Evolutionary conservation across 768 basidiomycete genomes (phyloP).

Genomic region (Cyathus striatus): DNA sequence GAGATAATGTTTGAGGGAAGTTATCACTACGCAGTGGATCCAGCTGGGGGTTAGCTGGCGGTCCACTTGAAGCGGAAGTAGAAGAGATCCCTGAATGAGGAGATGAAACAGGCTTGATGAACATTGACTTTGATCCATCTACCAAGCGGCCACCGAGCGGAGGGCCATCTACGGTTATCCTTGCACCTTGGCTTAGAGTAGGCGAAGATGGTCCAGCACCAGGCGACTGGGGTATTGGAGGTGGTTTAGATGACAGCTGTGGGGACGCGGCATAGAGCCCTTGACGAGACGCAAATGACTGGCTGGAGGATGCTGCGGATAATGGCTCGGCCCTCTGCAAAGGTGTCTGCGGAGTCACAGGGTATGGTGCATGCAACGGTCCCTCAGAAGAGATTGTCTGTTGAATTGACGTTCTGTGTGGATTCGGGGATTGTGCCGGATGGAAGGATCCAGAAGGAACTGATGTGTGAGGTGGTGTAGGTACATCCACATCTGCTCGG

Average conservation of each 20-base stretch:
- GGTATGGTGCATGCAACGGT: conserved; percentile 7
- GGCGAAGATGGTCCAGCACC: conserved; percentile 53
- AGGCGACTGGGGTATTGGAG: conserved; percentile 32
- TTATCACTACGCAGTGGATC: conserved; percentile 34
- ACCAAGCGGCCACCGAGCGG: conserved; percentile 61
- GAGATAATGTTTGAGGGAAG: conserved; percentile 21
- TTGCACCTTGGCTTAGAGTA: conserved; percentile 17
- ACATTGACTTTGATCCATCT: conserved; percentile 81
- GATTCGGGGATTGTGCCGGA: conserved; percentile 17
- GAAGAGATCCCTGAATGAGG: conserved; percentile 21
- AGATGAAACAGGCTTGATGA: conserved; percentile 47
- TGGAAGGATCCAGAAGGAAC: conserved; percentile 16
- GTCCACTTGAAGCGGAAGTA: conserved; percentile 26
- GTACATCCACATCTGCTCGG: conserved; percentile 16
- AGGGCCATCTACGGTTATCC: conserved; percentile 31
- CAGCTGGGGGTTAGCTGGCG: conserved; percentile 14
- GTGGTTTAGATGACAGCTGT: conserved; percentile 3
- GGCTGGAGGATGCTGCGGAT: conserved; percentile 22
- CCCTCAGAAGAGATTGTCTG: conserved; percentile 12
- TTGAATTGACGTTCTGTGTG: too few relatives aligned
- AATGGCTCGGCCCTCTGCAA: conserved; percentile 18
- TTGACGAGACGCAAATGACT: conserved; percentile 16
- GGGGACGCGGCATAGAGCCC: conserved; percentile 7
- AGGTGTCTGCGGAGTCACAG: conserved; percentile 14
- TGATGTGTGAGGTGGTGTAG: conserved; percentile 30